A percentile compares a stretch with the other conserved stretches of the same genome.
These are phyloP conservation scores for Tricladium varicosporioides DNA, from an alignment of 2,329 filamentous ascomycete species.

Conservation along the genomic window DNA sequence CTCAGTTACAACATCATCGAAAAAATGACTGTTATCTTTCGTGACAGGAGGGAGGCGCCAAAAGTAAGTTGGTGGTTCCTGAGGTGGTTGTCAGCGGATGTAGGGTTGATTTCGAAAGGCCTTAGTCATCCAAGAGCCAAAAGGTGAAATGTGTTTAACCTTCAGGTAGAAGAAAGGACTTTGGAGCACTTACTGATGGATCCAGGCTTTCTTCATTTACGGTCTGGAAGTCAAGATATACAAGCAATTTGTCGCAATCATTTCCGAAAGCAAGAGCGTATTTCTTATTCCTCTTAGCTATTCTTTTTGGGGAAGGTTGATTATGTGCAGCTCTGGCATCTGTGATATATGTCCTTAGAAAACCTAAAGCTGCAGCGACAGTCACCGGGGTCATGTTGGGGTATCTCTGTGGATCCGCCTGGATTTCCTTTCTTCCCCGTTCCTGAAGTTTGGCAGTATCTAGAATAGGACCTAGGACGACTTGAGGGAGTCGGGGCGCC, in stretches of 20 bases:
- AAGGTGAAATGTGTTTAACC: too few relatives aligned
- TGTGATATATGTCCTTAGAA: slow-evolving; percentile 56
- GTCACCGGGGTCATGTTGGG: slow-evolving; percentile 47
- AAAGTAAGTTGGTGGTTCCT: slow-evolving; percentile 31
- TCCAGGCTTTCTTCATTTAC: slow-evolving; percentile 31
- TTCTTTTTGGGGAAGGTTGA: slow-evolving; percentile 47
- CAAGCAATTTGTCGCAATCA: slow-evolving; percentile 57
- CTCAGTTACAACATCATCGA: slow-evolving; percentile 61
- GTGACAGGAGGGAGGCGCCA: slow-evolving; percentile 31
- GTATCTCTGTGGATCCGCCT: slow-evolving; percentile 50
- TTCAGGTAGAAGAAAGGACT: too few relatives aligned
- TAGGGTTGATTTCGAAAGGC: slow-evolving; percentile 8
- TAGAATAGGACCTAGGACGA: slow-evolving; percentile 50
- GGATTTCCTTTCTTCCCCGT: slow-evolving; percentile 52
- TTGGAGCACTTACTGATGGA: slow-evolving; percentile 37
- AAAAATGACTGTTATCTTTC: slow-evolving; percentile 34
- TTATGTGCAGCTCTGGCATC: slow-evolving; percentile 50
- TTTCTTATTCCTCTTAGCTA: slow-evolving; percentile 60
- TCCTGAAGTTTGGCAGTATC: slow-evolving; percentile 49
- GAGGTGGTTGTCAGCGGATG: slow-evolving; percentile 27
- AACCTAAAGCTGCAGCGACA: slow-evolving; percentile 53
- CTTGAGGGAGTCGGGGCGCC: slow-evolving; percentile 48
- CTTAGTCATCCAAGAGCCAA: not conserved
- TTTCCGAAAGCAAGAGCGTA: slow-evolving; percentile 62
- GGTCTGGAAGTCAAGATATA: slow-evolving; percentile 54